Base-by-base conservation (phyloP, 2,329 filamentous ascomycete genomes). In the Paracoccidioides brasiliensis region DNA sequence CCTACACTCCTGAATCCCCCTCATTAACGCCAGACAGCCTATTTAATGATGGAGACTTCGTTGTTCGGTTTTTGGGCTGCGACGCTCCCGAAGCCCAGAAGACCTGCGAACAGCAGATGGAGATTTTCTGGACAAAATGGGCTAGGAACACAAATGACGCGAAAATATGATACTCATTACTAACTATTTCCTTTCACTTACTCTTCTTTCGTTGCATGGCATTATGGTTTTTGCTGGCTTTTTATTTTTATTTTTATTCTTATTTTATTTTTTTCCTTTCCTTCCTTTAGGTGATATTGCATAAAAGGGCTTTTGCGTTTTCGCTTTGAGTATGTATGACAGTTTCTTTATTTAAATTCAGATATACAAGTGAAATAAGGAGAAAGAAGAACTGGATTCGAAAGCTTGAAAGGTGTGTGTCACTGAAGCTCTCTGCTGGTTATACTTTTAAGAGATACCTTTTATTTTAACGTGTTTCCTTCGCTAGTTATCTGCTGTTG, bases 1-100 rank as follows among this genome's bases (percentile, higher is more conserved):
- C 88, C 0, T 97, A 96, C 70, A 83, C 78, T 58, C 67, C 69
- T 46, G 70, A 73, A 53, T 73, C 72, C 5, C 59, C 61, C 4
- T 66, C 63, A 15, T 68, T 69, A 7, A 62, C 63, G 5, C 60
- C 63, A 38, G 84, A 84, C 53, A 80, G 80, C 14, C 76, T 80
- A 50, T 97, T 90, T 70, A 80, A 85, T 65, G 82, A 90, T 7
- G 91, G 90, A 37, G 90, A 97, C 66, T 84, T 97, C 56, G 79
- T 94, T 0, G 82, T 94, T 58, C 82, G 85, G 57, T 88, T 97
- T 64, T 76, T 81, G 28, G 83, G 82, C 53, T 98, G 93, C 70
- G 79, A 82, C 41, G 66, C 68, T 5, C 77, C 78, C 50, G 28
- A 41, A 15, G 60, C 55, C 64, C 72, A 74, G 41, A 74, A 81